phyloP scores from a whole-genome alignment of 169 alveolate species.

The Plasmodium coatneyi region DNA sequence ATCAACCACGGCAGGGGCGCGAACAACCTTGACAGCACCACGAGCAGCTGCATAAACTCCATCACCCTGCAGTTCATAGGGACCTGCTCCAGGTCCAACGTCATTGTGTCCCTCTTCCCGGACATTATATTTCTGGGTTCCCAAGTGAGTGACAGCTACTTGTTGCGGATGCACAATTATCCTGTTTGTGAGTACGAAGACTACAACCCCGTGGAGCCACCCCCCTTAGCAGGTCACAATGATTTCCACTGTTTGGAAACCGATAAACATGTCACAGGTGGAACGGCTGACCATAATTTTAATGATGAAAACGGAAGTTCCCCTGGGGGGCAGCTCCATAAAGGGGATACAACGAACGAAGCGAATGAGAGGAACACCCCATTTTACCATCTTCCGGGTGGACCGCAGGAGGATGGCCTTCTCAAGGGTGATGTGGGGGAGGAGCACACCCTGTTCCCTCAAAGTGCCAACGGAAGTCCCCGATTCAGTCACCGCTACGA shows the following conservation, averaged over 20 bases:
- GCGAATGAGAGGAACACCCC: neutral
- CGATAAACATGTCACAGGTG: neutral
- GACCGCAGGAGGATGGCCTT: neutral
- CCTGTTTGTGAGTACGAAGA: constrained; percentile 28
- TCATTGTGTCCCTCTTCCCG: constrained; percentile 36
- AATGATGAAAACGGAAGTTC: neutral
- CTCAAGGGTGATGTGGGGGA: neutral
- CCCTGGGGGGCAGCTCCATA: neutral
- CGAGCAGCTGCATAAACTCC: neutral
- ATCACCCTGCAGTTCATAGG: constrained; percentile 59
- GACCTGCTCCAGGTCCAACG: constrained; percentile 57
- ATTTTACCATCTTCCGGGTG: neutral
- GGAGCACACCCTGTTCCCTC: neutral
- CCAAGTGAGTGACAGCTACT: constrained; percentile 65
- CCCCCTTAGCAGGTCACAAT: neutral
- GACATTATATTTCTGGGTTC: constrained; percentile 66
- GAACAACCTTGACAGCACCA: neutral
- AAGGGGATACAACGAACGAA: neutral
- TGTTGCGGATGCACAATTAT: constrained; percentile 42
- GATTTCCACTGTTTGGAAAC: neutral
- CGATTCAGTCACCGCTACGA: neutral
- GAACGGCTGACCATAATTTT: neutral
- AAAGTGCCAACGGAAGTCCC: neutral
- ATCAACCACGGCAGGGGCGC: neutral
- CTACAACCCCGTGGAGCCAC: constrained; percentile 26